These are phyloP conservation scores for Pyricularia sp. DNA, from an alignment of 2,329 filamentous ascomycete species.

Conservation along the genomic window DNA sequence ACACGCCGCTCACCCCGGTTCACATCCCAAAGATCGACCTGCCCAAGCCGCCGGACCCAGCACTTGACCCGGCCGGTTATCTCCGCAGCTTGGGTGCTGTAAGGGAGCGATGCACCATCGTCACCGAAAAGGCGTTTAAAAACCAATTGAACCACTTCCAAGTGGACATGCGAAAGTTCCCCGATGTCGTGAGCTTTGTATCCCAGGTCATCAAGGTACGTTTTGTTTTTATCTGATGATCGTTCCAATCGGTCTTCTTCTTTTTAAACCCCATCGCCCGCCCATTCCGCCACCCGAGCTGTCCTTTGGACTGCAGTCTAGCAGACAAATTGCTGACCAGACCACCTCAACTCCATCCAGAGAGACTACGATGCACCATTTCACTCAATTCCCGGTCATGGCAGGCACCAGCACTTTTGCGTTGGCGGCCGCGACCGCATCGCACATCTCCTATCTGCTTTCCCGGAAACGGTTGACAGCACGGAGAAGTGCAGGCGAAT, in stretches of 20 bases:
- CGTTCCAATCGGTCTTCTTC: neutral
- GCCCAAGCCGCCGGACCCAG: constrained; percentile 77
- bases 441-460: constrained; percentile 60
- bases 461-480: constrained; percentile 58
- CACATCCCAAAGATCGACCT: constrained; percentile 68
- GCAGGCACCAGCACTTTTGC: constrained; percentile 75
- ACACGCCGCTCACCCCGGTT: constrained; percentile 41
- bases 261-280: too few relatives aligned
- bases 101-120: constrained; percentile 64
- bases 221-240: neutral
- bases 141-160: constrained; percentile 80
- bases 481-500: constrained; percentile 67
- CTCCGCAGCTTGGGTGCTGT: constrained; percentile 84
- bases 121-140: constrained; percentile 66
- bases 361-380: constrained; percentile 48
- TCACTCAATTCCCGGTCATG: constrained; percentile 69
- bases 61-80: constrained; percentile 81
- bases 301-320: neutral
- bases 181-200: constrained; percentile 76
- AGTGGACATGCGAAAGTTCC: constrained; percentile 77
- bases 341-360: constrained; percentile 17
- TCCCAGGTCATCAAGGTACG: constrained; percentile 88
- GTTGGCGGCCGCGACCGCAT: constrained; percentile 70
- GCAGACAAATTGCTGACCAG: neutral
- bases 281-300: neutral